A percentile compares a stretch with the other conserved stretches of the same genome.
phyloP scores from a whole-genome alignment of 1,284 basidiomycete genomes.

The Gymnopus androsaceus region DNA sequence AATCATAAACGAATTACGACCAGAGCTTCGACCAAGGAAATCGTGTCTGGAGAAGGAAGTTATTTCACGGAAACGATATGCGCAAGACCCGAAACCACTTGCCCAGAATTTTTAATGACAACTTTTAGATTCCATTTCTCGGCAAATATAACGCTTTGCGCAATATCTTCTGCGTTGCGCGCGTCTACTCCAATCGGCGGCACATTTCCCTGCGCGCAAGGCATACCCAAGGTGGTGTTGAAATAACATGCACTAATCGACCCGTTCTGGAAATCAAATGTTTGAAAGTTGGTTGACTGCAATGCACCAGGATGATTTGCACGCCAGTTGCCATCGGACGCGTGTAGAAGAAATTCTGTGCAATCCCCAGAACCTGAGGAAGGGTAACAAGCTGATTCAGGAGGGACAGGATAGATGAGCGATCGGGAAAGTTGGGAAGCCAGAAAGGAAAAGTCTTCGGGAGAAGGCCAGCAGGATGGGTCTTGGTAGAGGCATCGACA shows the following conservation, averaged over 20 bases:
- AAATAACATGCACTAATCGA: constrained; percentile 43
- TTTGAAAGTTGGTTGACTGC: constrained; percentile 42
- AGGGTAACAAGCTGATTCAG: constrained; percentile 40
- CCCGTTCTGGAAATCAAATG: constrained; percentile 38
- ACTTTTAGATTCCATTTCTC: constrained; percentile 40
- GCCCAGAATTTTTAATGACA: constrained; percentile 51
- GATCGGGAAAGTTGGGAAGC: constrained; percentile 38
- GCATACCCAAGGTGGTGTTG: constrained; percentile 37
- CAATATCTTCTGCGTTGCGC: no score
- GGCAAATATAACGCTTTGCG: constrained; percentile 43
- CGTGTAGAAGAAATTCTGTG: constrained; percentile 30
- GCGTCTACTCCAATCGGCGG: no score
- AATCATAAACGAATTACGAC: constrained; percentile 36
- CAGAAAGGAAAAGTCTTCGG: constrained; percentile 35
- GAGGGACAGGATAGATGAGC: constrained; percentile 37
- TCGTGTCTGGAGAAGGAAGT: no score
- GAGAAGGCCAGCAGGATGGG: constrained; percentile 42
- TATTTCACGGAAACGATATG: background rate
- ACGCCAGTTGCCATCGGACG: constrained; percentile 39
- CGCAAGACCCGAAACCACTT: constrained; percentile 9
- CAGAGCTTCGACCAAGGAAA: constrained; percentile 40
- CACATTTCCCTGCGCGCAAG: constrained; percentile 46
- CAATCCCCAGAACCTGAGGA: constrained; percentile 34
- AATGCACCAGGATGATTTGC: constrained; percentile 41
- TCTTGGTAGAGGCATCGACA: constrained; percentile 32